These are phyloP conservation scores for Chlorophyllum brunneum DNA, from an alignment of 768 basidiomycete species.

Conservation along the genomic window DNA sequence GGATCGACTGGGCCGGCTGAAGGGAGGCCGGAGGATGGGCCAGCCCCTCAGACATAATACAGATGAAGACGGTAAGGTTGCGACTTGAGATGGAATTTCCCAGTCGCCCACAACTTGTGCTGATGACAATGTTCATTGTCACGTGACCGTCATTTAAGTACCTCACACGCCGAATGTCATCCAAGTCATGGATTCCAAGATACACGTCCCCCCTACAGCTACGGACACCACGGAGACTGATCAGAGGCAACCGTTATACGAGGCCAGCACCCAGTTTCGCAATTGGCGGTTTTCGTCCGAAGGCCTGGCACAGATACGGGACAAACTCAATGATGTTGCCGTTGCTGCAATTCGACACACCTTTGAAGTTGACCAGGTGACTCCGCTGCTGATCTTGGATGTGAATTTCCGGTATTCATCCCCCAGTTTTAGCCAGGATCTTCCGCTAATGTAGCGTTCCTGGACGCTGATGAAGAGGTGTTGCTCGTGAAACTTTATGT, in stretches of 20 bases:
- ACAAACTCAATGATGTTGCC: constrained; percentile 68
- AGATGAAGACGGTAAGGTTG: neutral
- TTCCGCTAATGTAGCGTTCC: constrained; percentile 67
- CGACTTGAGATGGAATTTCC: too few species aligned
- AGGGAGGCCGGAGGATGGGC: neutral
- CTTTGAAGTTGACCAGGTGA: constrained; percentile 78
- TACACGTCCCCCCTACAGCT: neutral
- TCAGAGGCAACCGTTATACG: constrained; percentile 41
- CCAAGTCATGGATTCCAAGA: neutral
- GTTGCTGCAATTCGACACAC: constrained; percentile 73
- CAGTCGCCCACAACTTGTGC: too few species aligned
- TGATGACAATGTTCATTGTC: too few species aligned
- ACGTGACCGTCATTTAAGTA: too few species aligned
- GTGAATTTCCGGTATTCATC: constrained; percentile 11
- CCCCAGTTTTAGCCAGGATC: constrained; percentile 58
- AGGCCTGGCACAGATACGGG: constrained; percentile 55
- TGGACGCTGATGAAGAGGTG: constrained; percentile 79
- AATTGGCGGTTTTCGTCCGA: constrained; percentile 88
- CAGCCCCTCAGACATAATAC: constrained; percentile 2
- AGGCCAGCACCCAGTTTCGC: constrained; percentile 75
- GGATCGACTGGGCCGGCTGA: too few species aligned
- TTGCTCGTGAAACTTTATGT: constrained; percentile 87
- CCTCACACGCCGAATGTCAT: too few species aligned
- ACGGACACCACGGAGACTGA: neutral
- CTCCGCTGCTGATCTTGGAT: constrained; percentile 14